Base-by-base conservation (phyloP, 2,329 filamentous ascomycete species). In the Xylaria sp. region DNA sequence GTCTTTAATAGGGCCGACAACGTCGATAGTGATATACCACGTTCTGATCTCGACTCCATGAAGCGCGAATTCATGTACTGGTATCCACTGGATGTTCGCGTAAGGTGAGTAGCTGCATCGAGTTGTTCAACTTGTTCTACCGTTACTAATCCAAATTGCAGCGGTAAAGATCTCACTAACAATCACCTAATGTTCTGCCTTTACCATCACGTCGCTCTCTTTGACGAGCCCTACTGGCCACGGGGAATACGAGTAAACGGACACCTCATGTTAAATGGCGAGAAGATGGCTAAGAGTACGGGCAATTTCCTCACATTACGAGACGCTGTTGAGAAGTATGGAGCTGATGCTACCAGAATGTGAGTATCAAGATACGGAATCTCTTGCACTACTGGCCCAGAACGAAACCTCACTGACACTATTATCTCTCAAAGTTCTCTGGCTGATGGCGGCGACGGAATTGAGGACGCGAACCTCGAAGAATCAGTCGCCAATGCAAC, bases 211-310 rank as follows among this genome's bases (percentile, higher is more conserved):
- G 82, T 96, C 73, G 96, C 96, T 12, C 87, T 99, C 52, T 98
- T 55, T 18, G 89, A 90, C 13, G 88, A 89, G 68, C 89, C 95
- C 80, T 97, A 94, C 85, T 98, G 95, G 94, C 96, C 96, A 12
- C 88, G 88, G 61, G 90, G 90, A 71, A 87, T 98, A 74, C 92
- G 96, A 73, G 91, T 92, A 71, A 99, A 99, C 78, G 96, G 96
- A 1, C 95, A 98, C 82, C 84, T 98, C 77, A 89, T 97, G 81
- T 86, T 99, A 73, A 99, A 99, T 80, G 95, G 95, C 59, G 93
- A 97, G 80, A 99, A 99, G 88, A 99, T 99, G 96, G 92, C 90
- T 80, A 99, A 99, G 85, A 95, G 92, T 63, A 98, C 94, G 0
- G 96, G 96, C 71, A 99, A 98, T 84, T 99, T 99, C 85, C 87